Conservation (phyloP, 306 rosid genomes). For the Morella rubra region DNA sequence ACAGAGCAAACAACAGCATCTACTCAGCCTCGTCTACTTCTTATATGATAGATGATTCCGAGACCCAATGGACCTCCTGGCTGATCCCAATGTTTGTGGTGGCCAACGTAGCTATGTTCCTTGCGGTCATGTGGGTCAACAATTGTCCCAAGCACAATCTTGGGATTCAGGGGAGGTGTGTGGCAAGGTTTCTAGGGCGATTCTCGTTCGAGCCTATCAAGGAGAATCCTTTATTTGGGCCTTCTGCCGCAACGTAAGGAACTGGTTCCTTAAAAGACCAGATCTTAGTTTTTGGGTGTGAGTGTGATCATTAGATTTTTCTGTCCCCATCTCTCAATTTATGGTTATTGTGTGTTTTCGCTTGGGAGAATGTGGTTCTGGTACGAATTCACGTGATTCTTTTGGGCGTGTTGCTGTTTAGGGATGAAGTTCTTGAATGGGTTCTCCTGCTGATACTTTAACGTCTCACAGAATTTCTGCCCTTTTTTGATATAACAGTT, state of each 20-base stretch:
- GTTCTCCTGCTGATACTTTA: not conserved
- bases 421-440: not conserved
- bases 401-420: not conserved
- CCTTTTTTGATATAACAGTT: not conserved
- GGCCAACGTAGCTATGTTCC: conserved; percentile 56
- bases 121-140: conserved; percentile 65
- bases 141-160: conserved; percentile 58
- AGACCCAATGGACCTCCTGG: conserved; percentile 78
- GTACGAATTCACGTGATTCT: no score
- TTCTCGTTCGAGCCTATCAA: conserved; percentile 72
- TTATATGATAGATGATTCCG: conserved; percentile 37
- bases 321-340: not conserved
- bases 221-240: conserved; percentile 82
- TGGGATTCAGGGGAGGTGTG: conserved; percentile 47
- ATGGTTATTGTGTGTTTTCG: not conserved
- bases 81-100: conserved; percentile 69
- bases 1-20: conserved; percentile 23
- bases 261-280: not conserved
- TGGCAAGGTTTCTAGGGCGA: conserved; percentile 53
- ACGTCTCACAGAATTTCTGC: not conserved
- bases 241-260: conserved; percentile 73
- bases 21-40: conserved; percentile 33
- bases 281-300: not conserved
- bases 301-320: not conserved
- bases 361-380: not conserved